Evolutionary conservation across 2,329 filamentous ascomycete genomes (phyloP).

Genomic region (Plenodomus tracheiphilus): DNA sequence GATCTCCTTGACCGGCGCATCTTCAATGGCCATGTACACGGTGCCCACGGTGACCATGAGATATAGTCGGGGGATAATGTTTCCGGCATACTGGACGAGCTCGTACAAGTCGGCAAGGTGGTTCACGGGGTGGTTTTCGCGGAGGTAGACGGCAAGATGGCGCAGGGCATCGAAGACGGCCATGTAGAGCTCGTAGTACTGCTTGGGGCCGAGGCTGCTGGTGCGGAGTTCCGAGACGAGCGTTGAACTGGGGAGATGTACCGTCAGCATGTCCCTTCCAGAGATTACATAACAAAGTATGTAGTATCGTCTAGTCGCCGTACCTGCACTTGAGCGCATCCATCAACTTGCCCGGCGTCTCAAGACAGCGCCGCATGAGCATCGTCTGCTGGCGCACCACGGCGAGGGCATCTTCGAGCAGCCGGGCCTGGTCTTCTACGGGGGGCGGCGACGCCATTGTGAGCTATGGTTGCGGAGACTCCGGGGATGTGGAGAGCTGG

Average conservation of each 20-base stretch:
- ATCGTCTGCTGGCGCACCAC: conserved; percentile 96
- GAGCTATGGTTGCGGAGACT: conserved; percentile 19
- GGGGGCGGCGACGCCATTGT: conserved; percentile 54
- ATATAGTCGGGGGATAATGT: conserved; percentile 94
- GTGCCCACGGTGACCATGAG: conserved; percentile 99
- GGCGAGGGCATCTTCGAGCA: conserved; percentile 94
- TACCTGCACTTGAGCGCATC: conserved; percentile 99
- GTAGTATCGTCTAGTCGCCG: conserved; percentile 16
- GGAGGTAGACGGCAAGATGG: conserved; percentile 93
- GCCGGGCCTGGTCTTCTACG: conserved; percentile 69
- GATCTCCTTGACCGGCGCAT: conserved; percentile 98
- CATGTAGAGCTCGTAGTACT: conserved; percentile 99
- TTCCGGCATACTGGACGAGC: conserved; percentile 95
- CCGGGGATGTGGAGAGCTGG: conserved; percentile 36
- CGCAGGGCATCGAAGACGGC: conserved; percentile 96
- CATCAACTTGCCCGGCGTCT: conserved; percentile 98
- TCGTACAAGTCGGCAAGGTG: conserved; percentile 98
- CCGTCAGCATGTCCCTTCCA: conserved; percentile 8
- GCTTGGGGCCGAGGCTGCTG: conserved; percentile 95
- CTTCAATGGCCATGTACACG: conserved; percentile 97
- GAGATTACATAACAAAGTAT: too few species aligned
- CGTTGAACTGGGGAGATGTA: conserved; percentile 70
- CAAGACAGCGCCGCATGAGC: conserved; percentile 96
- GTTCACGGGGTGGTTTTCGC: conserved; percentile 96
- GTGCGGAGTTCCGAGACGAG: conserved; percentile 98